phyloP scores from a whole-genome alignment of 352 stramenopile species.

The Phytophthora parvispora region DNA sequence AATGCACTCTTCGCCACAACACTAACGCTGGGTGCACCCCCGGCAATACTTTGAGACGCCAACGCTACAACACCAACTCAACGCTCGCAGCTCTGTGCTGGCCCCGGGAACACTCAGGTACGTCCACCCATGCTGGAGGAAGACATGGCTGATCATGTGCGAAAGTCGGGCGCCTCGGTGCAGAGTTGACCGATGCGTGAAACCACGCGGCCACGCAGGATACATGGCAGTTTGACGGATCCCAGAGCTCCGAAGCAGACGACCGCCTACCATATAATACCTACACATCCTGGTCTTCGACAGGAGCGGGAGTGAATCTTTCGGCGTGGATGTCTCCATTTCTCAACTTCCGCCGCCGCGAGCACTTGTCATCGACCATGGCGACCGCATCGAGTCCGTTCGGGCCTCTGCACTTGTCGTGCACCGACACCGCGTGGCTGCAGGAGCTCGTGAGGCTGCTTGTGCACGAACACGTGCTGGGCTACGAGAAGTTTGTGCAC shows the following conservation, averaged over 20 bases:
- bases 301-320: conserved; percentile 5
- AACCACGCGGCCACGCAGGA: conserved; percentile 4
- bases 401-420: conserved; percentile 25
- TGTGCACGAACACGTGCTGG: conserved; percentile 17
- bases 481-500: conserved; percentile 31
- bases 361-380: neutral
- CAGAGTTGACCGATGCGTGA: conserved; percentile 17
- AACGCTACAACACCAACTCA: too few relatives aligned
- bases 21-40: too few relatives aligned
- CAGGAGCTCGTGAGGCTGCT: conserved; percentile 31
- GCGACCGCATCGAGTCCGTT: conserved; percentile 24
- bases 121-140: neutral
- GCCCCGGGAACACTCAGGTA: neutral
- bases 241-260: conserved; percentile 16
- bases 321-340: conserved; percentile 14
- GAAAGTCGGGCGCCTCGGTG: conserved; percentile 14
- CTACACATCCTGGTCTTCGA: neutral
- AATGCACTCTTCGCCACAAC: too few relatives aligned
- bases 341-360: conserved; percentile 14
- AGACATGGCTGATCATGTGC: neutral
- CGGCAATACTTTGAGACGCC: too few relatives aligned
- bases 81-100: neutral
- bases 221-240: conserved; percentile 13
- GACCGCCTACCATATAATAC: conserved; percentile 9
- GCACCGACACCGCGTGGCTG: conserved; percentile 26